Base-by-base conservation (phyloP, 805 yeast genomes). In the Kluyveromyces lactis region DNA sequence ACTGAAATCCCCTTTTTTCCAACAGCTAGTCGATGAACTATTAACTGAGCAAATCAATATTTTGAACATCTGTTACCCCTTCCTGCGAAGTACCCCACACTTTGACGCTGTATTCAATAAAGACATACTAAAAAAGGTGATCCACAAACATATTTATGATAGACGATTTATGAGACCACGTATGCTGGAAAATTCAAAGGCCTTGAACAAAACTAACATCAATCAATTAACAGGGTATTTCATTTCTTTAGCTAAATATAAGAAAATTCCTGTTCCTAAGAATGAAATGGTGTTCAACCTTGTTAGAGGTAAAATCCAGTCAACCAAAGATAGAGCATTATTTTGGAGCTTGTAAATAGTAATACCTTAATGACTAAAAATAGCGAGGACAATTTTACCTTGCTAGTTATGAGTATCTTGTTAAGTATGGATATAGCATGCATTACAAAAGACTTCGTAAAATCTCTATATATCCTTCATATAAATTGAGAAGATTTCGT, bases 171-270 rank as follows among this genome's bases (percentile, higher is more conserved):
- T 75, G 83, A 80, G 49, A 63, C 77, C 13, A 51, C 67, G 33
- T 55, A 62, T 46, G 58, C 53, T 23, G 6, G 23, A 32, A 8
- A 42, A 42, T 10, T 30, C 44, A 32, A 44, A 44, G 11, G 29
- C 27, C 12, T 51, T 71, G 40, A 67, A 65, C 35, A 59, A 57
- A 8, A 77, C 86, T 0, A 89, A 84, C 52, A 70, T 84, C 13
- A 77, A 73, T 42, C 77, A 69, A 51, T 72, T 83, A 28, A 85
- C 80, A 48, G 94, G 92, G 1, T 80, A 73, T 50, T 66, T 86
- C 27, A 73, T 68, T 2, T 50, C 52, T 12, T 60, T 73, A 42
- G 90, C 81, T 2, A 46, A 51, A 21, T 55, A 60, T 40, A 58
- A 62, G 31, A 62, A 66, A 1, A 34, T 67, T 1, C 49, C 63